A percentile compares a stretch with the other conserved stretches of the same genome.
These are phyloP conservation scores for Gossypium schwendimanii DNA, from an alignment of 441 rosid genomes.

Conservation along the genomic window DNA sequence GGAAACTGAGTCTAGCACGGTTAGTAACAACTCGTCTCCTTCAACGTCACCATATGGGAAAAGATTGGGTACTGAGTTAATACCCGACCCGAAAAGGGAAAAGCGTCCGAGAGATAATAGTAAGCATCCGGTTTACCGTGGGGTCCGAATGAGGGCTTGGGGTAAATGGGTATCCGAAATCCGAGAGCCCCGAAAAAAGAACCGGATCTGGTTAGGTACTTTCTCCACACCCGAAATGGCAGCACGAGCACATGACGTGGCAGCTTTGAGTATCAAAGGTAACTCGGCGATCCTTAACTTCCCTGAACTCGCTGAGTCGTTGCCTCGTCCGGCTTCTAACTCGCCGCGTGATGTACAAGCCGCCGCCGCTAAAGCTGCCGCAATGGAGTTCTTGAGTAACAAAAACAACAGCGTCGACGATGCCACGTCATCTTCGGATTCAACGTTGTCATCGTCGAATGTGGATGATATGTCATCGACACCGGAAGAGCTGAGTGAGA, in stretches of 20 bases:
- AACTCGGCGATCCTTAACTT: conserved; percentile 18
- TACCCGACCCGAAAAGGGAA: conserved; percentile 10
- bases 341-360: conserved; percentile 19
- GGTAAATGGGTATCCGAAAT: conserved; percentile 23
- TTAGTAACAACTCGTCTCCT: conserved; percentile 9
- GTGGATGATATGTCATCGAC: conserved; percentile 30
- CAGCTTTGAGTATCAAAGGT: conserved; percentile 16
- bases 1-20: conserved; percentile 14
- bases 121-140: conserved; percentile 21
- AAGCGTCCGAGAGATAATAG: conserved; percentile 18
- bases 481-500: conserved; percentile 47
- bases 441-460: conserved; percentile 17
- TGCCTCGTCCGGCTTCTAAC: conserved; percentile 14
- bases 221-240: conserved; percentile 20
- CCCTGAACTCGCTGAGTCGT: conserved; percentile 13
- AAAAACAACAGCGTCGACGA: background rate
- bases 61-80: conserved; percentile 4
- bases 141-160: conserved; percentile 22
- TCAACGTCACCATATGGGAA: background rate
- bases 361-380: conserved; percentile 20
- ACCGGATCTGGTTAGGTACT: conserved; percentile 20
- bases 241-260: conserved; percentile 20
- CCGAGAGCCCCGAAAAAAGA: conserved; percentile 22
- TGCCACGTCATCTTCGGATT: conserved; percentile 8
- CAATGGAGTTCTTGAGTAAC: conserved; percentile 9